These are phyloP conservation scores for Colletotrichum siamense DNA, from an alignment of 2,329 filamentous ascomycete genomes.

Conservation along the genomic window DNA sequence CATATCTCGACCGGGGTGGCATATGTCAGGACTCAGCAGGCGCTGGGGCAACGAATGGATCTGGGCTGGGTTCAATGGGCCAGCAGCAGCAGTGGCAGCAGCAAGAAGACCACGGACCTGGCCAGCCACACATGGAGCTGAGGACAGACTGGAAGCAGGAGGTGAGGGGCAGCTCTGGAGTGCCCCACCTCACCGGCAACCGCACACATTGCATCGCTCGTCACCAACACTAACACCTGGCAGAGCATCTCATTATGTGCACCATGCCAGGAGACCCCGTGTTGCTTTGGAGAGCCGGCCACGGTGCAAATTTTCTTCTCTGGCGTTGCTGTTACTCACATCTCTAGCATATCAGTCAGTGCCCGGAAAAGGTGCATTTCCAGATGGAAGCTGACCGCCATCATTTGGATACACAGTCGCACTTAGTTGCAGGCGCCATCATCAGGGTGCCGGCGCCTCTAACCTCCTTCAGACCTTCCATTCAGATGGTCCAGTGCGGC, in stretches of 20 bases:
- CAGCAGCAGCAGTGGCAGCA: not conserved
- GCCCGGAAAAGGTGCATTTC: not conserved
- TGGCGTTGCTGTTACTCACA: not conserved
- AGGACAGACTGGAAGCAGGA: conserved; percentile 1
- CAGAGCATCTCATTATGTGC: not conserved
- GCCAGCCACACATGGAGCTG: conserved; percentile 8
- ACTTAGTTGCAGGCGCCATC: not conserved
- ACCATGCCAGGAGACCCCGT: not conserved
- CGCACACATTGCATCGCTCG: not conserved
- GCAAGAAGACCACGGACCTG: not conserved
- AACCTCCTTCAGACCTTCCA: not conserved
- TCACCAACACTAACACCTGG: not conserved
- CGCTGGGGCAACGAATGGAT: conserved; percentile 16
- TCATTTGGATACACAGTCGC: not conserved
- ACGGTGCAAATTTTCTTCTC: not conserved
- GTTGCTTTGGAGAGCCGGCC: not conserved
- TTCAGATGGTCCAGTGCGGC: not conserved
- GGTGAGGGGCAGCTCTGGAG: conserved; percentile 13
- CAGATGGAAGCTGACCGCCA: not conserved
- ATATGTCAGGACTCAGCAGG: conserved; percentile 10
- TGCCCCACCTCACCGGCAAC: conserved; percentile 19
- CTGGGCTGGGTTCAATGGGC: not conserved
- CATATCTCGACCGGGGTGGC: conserved; percentile 6
- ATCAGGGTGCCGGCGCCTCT: not conserved
- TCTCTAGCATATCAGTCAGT: not conserved